Conservation (phyloP, 768 basidiomycete species). For the Pleurotus cornucopiae region DNA sequence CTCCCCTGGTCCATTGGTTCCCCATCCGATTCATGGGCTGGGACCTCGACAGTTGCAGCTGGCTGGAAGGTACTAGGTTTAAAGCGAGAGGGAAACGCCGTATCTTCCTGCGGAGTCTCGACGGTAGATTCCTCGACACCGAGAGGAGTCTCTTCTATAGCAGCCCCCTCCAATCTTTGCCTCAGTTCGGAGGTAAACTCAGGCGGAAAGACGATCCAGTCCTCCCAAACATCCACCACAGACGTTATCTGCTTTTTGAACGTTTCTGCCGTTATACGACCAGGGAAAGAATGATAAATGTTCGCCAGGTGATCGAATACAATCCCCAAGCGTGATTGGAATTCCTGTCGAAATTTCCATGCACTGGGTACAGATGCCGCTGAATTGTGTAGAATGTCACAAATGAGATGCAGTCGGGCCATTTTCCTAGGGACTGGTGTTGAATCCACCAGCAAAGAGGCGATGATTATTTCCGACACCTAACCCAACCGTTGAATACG, state of each 20-base stretch:
- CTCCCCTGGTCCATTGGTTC: conserved; percentile 34
- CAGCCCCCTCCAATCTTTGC: conserved; percentile 64
- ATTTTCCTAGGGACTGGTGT: conserved; percentile 98
- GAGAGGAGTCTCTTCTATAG: conserved; percentile 22
- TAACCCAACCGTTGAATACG: conserved; percentile 22
- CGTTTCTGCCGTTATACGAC: conserved; percentile 91
- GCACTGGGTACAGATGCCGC: conserved; percentile 91
- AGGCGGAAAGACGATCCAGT: conserved; percentile 95
- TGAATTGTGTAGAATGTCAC: conserved; percentile 97
- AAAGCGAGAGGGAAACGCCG: conserved; percentile 56
- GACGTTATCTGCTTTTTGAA: conserved; percentile 91
- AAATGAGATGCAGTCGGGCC: conserved; percentile 90
- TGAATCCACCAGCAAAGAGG: conserved; percentile 83
- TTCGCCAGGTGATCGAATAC: conserved; percentile 95
- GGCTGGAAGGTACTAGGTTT: conserved; percentile 77
- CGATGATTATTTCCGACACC: conserved; percentile 88
- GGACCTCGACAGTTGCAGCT: conserved; percentile 40
- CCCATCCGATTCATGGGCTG: conserved; percentile 25
- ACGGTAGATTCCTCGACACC: conserved; percentile 19
- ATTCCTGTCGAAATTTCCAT: conserved; percentile 96
- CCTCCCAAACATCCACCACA: conserved; percentile 95
- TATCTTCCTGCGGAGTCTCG: conserved; percentile 19
- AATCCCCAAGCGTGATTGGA: conserved; percentile 84
- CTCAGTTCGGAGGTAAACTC: conserved; percentile 78
- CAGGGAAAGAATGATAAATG: conserved; percentile 94